Conservation (phyloP, 2,329 filamentous ascomycete genomes). For the Trichoderma koningiopsis region DNA sequence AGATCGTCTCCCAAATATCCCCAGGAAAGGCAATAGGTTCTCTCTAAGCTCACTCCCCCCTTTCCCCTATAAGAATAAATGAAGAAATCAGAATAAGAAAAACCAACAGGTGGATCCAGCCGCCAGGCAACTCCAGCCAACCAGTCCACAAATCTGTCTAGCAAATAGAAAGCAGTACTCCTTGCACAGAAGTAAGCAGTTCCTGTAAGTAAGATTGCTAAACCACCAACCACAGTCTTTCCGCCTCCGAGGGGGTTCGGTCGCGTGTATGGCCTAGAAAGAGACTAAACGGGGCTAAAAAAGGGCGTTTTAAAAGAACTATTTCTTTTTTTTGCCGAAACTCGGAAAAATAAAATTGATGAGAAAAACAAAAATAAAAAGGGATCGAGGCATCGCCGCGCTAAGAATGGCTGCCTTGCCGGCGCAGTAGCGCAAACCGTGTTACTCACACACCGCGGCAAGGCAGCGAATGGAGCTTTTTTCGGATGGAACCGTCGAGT, state of each 20-base stretch:
- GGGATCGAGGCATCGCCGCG: neutral
- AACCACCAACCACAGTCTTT: neutral
- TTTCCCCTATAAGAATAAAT: neutral
- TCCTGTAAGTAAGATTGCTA: neutral
- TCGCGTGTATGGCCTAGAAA: neutral
- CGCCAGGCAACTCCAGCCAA: neutral
- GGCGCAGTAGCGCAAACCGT: neutral
- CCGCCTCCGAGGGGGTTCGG: neutral
- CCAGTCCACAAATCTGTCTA: neutral
- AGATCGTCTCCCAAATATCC: neutral
- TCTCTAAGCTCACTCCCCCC: neutral
- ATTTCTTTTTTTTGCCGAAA: neutral
- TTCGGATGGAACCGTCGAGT: no score
- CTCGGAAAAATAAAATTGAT: neutral
- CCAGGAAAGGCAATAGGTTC: neutral
- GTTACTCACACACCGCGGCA: constrained; percentile 16
- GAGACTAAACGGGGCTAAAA: neutral
- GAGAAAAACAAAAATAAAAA: neutral
- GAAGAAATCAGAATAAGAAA: neutral
- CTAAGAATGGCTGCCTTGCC: constrained; percentile 8
- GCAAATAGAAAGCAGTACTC: neutral
- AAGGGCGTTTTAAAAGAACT: neutral
- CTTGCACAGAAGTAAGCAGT: constrained; percentile 12
- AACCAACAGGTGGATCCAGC: neutral
- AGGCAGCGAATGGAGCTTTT: constrained; percentile 13